phyloP scores from a whole-genome alignment of 2,329 filamentous ascomycete species.

The Fusarium algeriense region DNA sequence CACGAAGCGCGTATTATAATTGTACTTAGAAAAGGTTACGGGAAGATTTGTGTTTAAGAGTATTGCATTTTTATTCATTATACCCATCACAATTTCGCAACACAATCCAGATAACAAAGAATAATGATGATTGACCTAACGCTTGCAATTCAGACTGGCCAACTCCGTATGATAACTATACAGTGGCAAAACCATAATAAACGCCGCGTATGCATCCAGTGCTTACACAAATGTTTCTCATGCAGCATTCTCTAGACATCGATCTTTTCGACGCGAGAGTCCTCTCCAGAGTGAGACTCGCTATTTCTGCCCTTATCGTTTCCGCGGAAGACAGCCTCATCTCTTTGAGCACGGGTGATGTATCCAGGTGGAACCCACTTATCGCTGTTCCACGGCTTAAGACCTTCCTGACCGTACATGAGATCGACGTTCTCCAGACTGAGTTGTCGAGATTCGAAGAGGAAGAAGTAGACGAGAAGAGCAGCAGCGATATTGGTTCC shows the following conservation, averaged over 20 bases:
- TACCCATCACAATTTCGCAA: not conserved
- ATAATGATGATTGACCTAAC: constrained; percentile 27
- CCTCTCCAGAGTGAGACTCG: constrained; percentile 40
- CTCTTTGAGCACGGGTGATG: constrained; percentile 54
- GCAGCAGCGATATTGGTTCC: constrained; percentile 70
- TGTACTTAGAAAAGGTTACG: not conserved
- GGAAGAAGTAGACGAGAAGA: constrained; percentile 75
- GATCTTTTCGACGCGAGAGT: constrained; percentile 32
- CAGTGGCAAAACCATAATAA: constrained; percentile 21
- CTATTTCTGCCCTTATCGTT: constrained; percentile 42
- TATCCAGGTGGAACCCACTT: constrained; percentile 65
- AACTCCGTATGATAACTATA: constrained; percentile 20
- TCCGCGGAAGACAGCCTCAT: constrained; percentile 46
- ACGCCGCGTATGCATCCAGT: constrained; percentile 33
- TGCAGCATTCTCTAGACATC: constrained; percentile 24
- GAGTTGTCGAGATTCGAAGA: constrained; percentile 73
- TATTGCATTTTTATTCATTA: not conserved
- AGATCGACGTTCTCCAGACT: constrained; percentile 79
- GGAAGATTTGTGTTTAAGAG: not conserved
- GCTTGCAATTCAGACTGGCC: not conserved
- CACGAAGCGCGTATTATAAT: too few relatives aligned
- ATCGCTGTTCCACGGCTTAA: constrained; percentile 72
- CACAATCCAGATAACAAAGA: not conserved
- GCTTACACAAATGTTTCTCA: not conserved
- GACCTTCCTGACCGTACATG: constrained; percentile 71